Evolutionary conservation across 2,329 filamentous ascomycete species (phyloP).

Genomic region (Coniella lustricola): DNA sequence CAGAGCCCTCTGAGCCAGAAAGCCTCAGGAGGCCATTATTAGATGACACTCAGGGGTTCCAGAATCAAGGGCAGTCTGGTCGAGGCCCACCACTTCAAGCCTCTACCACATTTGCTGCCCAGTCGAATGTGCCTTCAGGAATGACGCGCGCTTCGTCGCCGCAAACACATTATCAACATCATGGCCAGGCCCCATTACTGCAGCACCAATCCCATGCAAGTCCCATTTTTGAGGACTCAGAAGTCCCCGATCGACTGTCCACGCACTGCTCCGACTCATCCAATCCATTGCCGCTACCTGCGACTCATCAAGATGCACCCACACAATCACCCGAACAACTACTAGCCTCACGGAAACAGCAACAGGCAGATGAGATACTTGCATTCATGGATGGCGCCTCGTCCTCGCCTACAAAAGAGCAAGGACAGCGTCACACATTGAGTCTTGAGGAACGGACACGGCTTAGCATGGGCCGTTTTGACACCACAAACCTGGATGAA

Average conservation of each 20-base stretch:
- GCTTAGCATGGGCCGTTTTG: conserved; percentile 66
- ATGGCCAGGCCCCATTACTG: too few relatives aligned
- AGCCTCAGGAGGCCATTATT: neutral
- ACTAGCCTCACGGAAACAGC: conserved; percentile 35
- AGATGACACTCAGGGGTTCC: neutral
- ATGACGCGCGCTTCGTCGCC: conserved; percentile 4
- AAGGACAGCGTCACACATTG: conserved; percentile 45
- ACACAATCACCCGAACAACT: conserved; percentile 16
- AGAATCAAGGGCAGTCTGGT: neutral
- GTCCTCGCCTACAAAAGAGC: conserved; percentile 47
- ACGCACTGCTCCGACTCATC: conserved; percentile 1
- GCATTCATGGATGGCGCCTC: conserved; percentile 48
- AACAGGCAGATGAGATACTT: conserved; percentile 50
- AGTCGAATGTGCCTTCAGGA: conserved; percentile 8
- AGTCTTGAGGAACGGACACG: conserved; percentile 73
- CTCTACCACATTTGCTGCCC: conserved; percentile 6
- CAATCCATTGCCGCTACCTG: conserved; percentile 3
- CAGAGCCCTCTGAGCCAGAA: conserved; percentile 16
- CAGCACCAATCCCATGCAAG: too few relatives aligned
- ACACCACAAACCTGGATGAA: conserved; percentile 25
- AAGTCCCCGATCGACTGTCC: neutral
- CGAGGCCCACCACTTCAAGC: conserved; percentile 6
- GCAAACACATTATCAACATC: neutral
- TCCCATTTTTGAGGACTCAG: neutral
- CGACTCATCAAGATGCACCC: neutral